Evolutionary conservation across 192 early-diverging fungal species (phyloP).

Genomic region (Gaertneriomyces sp.): DNA sequence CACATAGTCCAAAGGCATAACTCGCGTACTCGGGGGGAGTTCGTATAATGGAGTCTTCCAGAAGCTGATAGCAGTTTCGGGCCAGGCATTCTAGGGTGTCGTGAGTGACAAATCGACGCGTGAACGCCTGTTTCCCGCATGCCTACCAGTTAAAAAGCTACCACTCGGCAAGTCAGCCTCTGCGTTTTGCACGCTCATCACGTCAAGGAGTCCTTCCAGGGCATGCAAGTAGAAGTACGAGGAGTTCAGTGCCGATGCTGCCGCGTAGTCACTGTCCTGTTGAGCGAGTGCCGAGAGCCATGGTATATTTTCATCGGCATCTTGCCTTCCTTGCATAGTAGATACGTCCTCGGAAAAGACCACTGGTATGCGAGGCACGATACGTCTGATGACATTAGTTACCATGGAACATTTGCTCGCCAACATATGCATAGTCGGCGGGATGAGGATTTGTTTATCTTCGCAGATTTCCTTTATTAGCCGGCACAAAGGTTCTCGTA

Average conservation of each 20-base stretch:
- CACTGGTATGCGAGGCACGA: not conserved
- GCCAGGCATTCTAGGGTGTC: constrained; percentile 9
- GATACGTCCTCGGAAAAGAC: not conserved
- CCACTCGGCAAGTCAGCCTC: not conserved
- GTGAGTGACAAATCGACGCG: not conserved
- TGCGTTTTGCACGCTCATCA: not conserved
- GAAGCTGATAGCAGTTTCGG: constrained; percentile 3
- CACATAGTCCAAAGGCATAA: constrained; percentile 12
- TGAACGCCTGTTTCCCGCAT: not conserved
- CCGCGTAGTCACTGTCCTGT: constrained; percentile 8
- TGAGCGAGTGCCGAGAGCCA: constrained; percentile 9
- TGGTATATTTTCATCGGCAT: not conserved
- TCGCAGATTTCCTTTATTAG: constrained; percentile 4
- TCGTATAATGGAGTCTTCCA: constrained; percentile 8
- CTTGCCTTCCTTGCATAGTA: not conserved
- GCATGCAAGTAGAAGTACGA: constrained; percentile 10
- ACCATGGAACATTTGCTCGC: constrained; percentile 5
- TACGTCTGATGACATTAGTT: not conserved
- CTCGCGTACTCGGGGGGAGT: constrained; percentile 7
- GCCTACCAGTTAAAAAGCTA: not conserved
- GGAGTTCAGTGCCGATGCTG: constrained; percentile 8
- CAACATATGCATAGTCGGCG: constrained; percentile 7
- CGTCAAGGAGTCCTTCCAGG: not conserved
- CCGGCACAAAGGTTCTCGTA: constrained; percentile 3
- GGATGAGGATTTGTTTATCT: constrained; percentile 5